Base-by-base conservation (phyloP, 2,329 filamentous ascomycete genomes). In the Botrytis tulipae region DNA sequence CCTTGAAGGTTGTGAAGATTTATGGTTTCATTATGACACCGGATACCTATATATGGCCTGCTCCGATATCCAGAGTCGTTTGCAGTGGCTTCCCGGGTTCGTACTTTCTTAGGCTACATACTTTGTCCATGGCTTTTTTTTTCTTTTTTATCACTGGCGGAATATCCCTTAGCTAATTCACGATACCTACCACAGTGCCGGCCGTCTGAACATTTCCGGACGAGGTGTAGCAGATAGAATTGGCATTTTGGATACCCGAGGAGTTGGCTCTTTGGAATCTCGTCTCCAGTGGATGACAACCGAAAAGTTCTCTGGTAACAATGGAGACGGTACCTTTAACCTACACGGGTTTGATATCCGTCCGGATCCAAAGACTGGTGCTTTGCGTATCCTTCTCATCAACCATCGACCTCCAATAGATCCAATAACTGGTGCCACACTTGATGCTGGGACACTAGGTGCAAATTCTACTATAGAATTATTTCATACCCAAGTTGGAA, bases 381-480 rank as follows among this genome's bases (percentile, higher is more conserved):
- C 67, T 7, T 73, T 82, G 29, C 76, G 77, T 14, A 78, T 82
- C 61, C 79, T 81, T 71, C 75, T 83, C 51, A 77, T 82, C 72
- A 83, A 83, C 66, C 79, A 81, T 48, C 78, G 80, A 22, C 82
- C 81, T 29, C 78, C 80, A 10, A 75, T 81, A 37, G 78, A 83
- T 71, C 66, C 76, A n/a, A 60, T 72, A 14, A 82, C 79, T 2
- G 81, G 82, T 25, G 76, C 77, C 22, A 44, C 78, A 14, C 77
- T 82, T 3, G 79, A 83, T 75, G 76, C 81, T 29, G 62, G 61
- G 6, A 73, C 75, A 16, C 59, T 80, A 20, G 82, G 82, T 8
- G 81, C 79, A 12, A 83, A 83, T 72, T 80, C 82, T 16, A 83
- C 82, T 0, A 77, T 83, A 57, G 82, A 83, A 60, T 75, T 81